A percentile compares a stretch with the other conserved stretches of the same genome.
Conservation (phyloP, 352 stramenopile species). For the Pythium monospermum region DNA sequence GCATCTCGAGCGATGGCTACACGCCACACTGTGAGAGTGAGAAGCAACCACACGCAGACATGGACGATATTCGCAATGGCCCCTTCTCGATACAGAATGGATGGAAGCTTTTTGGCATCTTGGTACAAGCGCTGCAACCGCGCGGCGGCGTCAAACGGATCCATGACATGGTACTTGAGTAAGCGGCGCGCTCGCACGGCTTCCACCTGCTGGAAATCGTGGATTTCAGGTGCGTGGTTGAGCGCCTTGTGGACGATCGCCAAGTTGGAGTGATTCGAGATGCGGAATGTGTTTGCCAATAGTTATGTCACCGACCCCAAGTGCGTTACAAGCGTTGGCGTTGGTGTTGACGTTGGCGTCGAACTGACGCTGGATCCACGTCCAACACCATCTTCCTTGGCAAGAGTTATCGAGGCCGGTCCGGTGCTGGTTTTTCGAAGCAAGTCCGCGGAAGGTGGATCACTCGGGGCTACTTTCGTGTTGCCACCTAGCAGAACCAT, state of each 20-base stretch:
- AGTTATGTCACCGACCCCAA: too few relatives aligned
- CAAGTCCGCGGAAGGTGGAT: too few relatives aligned
- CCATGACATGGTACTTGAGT: constrained; percentile 23
- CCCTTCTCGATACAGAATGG: constrained; percentile 18
- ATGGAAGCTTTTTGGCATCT: constrained; percentile 11
- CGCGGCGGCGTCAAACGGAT: constrained; percentile 30
- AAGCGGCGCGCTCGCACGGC: constrained; percentile 12
- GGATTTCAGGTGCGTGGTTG: not conserved
- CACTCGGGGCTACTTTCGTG: too few relatives aligned
- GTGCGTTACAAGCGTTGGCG: not conserved
- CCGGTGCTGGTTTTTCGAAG: not conserved
- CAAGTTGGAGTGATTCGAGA: constrained; percentile 5
- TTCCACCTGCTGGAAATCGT: constrained; percentile 18
- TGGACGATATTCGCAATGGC: constrained; percentile 11
- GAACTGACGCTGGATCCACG: not conserved
- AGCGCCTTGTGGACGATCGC: constrained; percentile 8
- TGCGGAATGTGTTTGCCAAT: not conserved
- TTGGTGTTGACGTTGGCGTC: not conserved
- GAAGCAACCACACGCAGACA: constrained; percentile 12
- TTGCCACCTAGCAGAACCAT: too few relatives aligned
- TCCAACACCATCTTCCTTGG: not conserved
- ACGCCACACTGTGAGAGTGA: constrained; percentile 26
- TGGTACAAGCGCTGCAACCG: constrained; percentile 21
- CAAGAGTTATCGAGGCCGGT: not conserved
- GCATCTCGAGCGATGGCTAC: constrained; percentile 24